Base-by-base conservation (phyloP, 129 eudicot species). In the Heracleum sosnowskyi region DNA sequence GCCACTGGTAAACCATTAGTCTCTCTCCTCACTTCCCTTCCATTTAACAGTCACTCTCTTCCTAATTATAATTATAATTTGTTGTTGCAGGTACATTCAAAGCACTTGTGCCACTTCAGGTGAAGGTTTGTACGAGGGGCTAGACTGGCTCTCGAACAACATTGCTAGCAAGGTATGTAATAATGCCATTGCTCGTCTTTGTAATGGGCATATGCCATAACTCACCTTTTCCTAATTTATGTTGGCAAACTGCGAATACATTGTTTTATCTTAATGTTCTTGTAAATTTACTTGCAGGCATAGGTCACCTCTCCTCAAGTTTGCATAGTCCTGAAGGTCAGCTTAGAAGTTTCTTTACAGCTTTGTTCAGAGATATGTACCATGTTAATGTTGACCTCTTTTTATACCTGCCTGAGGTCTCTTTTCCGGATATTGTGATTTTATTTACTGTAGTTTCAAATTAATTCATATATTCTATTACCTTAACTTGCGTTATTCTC, bases 111-210 rank as follows among this genome's bases (percentile, higher is more conserved):
- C 85, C 75, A 81, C 87, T 71, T 83, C 85, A 0, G 87, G 85
- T 44, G 83, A 81, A 78, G 88, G 88, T 51, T 74, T 85, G 70
- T 85, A 85, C 26, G 88, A 85, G 60, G 85, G 88, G 66, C 81
- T 85, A 55, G 88, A 85, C 79, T 85, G 88, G 88, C 85, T 85
- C 16, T 85, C 88, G 51, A 85, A 85, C 88, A 85, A 85, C 81
- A 85, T 85, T 55, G 88, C 85, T n/a, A 79, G 80, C 78, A 85
- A 85, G 88, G 88, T 82, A 78, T 77, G n/a, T n/a, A n/a, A n/a
- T n/a, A n/a, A n/a, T n/a, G 33, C 29, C 47, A 44, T 4, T 44
- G 16, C 47, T 28, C 20, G 2, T 18, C 8, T 5, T 2, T 15
- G 46, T 45, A 16, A 51, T 45, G 18, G 42, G 55, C 20, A 17